A percentile compares a stretch with the other conserved stretches of the same genome.
Conservation (phyloP, 306 rosid species). For the Vigna unguiculata region DNA sequence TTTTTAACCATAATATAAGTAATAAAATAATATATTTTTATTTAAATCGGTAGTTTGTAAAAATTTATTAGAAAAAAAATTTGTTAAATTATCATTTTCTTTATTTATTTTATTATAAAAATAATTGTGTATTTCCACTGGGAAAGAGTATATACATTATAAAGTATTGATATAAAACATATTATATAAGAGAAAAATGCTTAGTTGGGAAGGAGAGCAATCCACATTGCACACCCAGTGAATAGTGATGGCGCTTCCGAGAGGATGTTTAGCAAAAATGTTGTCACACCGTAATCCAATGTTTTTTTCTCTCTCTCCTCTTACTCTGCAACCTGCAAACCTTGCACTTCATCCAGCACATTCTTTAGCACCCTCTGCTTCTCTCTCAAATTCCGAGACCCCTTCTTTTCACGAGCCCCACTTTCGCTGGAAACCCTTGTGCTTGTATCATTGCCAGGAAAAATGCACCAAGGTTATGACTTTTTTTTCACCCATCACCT, state of each 20-base stretch:
- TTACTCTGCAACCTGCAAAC: constrained; percentile 16
- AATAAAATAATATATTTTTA: no score
- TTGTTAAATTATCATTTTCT: no score
- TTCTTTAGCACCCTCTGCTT: constrained; percentile 48
- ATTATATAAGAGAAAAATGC: no score
- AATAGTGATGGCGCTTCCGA: constrained; percentile 54
- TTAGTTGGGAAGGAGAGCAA: background rate
- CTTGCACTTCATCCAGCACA: constrained; percentile 44
- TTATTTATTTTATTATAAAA: no score
- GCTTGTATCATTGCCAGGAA: constrained; percentile 88
- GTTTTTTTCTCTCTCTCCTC: constrained; percentile 43
- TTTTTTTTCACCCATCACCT: constrained; percentile 22
- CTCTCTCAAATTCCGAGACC: constrained; percentile 58
- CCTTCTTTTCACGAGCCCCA: constrained; percentile 44
- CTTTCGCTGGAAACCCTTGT: constrained; percentile 73
- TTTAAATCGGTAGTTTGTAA: no score
- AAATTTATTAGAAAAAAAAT: no score
- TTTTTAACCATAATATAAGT: no score
- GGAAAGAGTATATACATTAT: no score
- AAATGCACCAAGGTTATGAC: constrained; percentile 75
- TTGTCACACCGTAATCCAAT: constrained; percentile 45
- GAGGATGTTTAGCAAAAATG: constrained; percentile 48
- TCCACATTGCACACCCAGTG: background rate
- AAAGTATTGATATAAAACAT: no score
- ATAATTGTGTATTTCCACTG: no score